These are phyloP conservation scores for Pseudonitzschia multiseries DNA, from an alignment of 108 stramenopile species.

Conservation along the genomic window DNA sequence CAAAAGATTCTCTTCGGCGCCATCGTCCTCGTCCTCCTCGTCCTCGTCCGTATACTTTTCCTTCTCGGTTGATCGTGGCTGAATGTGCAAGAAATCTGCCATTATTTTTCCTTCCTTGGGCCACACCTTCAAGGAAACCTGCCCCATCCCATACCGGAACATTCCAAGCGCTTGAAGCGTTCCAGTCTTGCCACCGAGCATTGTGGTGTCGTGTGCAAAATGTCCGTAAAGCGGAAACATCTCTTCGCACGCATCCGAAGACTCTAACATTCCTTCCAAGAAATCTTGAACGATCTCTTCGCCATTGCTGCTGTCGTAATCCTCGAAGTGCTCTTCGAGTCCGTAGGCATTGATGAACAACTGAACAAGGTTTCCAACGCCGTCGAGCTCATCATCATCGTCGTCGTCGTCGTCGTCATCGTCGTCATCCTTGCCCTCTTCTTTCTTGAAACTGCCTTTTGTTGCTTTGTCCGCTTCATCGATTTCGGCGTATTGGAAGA, in stretches of 20 bases:
- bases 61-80: not conserved
- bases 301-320: not conserved
- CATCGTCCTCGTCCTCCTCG: not conserved
- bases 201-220: not conserved
- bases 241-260: not conserved
- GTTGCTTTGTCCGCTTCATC: not conserved
- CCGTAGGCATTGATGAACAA: not conserved
- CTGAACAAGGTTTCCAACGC: not conserved
- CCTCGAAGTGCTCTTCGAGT: not conserved
- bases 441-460: not conserved
- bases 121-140: not conserved
- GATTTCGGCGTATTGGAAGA: not conserved
- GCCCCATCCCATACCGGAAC: slow-evolving; percentile 1
- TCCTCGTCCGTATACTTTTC: not conserved
- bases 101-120: not conserved
- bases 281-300: not conserved
- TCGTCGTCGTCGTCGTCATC: not conserved
- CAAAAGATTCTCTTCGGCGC: not conserved
- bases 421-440: not conserved
- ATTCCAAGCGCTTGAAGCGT: slow-evolving; percentile 2
- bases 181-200: not conserved
- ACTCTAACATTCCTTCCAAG: not conserved
- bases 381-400: not conserved
- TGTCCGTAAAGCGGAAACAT: not conserved
- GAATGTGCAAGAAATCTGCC: slow-evolving; percentile 4